Percentiles rank a stretch among this genome's conserved stretches.
These are phyloP conservation scores for Calophaca sinica DNA, from an alignment of 306 rosid species.

Conservation along the genomic window DNA sequence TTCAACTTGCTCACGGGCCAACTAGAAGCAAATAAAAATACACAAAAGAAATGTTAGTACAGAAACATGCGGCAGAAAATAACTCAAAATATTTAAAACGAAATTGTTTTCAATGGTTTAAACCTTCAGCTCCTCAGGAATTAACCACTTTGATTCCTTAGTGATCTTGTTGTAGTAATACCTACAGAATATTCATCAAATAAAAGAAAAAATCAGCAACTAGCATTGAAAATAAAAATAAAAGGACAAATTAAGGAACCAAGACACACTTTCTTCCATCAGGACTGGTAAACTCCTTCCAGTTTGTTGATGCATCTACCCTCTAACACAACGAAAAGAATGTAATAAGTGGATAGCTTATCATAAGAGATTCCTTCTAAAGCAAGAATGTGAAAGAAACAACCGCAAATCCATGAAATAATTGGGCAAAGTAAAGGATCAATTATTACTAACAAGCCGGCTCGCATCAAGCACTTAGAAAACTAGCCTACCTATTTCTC, in stretches of 20 bases:
- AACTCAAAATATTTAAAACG: conserved; percentile 17
- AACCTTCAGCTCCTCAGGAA: conserved; percentile 93
- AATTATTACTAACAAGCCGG: conserved; percentile 34
- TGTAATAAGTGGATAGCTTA: conserved; percentile 46
- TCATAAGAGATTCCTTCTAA: conserved; percentile 41
- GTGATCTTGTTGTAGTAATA: conserved; percentile 84
- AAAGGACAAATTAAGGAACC: conserved; percentile 25
- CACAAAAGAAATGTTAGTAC: conserved; percentile 40
- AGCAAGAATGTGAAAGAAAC: conserved; percentile 36
- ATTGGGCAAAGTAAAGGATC: conserved; percentile 35
- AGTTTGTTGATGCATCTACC: conserved; percentile 92
- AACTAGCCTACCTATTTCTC: conserved; percentile 27
- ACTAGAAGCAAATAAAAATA: conserved; percentile 54
- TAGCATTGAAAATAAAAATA: conserved; percentile 33
- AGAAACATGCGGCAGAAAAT: conserved; percentile 18
- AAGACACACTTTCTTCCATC: conserved; percentile 86
- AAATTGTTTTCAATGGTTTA: conserved; percentile 36
- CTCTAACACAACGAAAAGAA: conserved; percentile 67
- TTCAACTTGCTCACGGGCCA: conserved; percentile 83
- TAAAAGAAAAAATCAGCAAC: conserved; percentile 34
- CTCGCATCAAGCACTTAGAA: conserved; percentile 36
- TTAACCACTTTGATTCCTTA: conserved; percentile 88
- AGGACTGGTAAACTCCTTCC: conserved; percentile 92
- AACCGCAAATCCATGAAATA: conserved; percentile 45
- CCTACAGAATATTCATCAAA: conserved; percentile 61